A percentile compares a stretch with the other conserved stretches of the same genome.
Evolutionary conservation across 176 grass and related monocot genomes (phyloP).

Genomic region (Paspalum notatum): DNA sequence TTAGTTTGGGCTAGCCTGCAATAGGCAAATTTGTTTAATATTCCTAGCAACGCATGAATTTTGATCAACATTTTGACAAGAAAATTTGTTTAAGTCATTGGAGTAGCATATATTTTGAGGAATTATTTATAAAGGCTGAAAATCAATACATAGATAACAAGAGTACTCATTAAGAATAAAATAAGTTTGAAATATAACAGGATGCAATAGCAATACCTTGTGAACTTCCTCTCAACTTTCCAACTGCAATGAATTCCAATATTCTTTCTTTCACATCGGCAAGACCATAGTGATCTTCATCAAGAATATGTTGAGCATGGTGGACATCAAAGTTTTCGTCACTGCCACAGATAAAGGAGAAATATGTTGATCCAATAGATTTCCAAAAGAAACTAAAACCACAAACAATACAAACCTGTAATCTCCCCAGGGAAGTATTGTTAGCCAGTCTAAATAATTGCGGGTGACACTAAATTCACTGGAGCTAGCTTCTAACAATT

Average conservation of each 20-base stretch:
- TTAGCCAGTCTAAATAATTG: slow-evolving; percentile 99
- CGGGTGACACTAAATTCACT: slow-evolving; percentile 97
- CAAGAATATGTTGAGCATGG: slow-evolving; percentile 91
- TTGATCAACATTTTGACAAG: no score
- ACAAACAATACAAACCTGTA: slow-evolving; percentile 68
- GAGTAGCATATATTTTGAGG: not conserved
- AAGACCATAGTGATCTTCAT: slow-evolving; percentile 98
- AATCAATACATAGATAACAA: slow-evolving; percentile 1
- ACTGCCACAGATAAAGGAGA: slow-evolving; percentile 52
- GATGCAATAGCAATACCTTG: slow-evolving; percentile 63
- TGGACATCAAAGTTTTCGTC: slow-evolving; percentile 95
- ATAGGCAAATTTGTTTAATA: no score
- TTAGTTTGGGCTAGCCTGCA: no score
- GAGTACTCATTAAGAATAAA: not conserved
- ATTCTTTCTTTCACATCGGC: slow-evolving; percentile 98
- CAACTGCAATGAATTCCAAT: slow-evolving; percentile 97
- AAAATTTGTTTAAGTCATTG: no score
- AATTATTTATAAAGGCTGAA: not conserved
- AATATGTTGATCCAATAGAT: not conserved
- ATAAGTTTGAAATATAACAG: slow-evolving; percentile 5
- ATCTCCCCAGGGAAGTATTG: slow-evolving; percentile 91
- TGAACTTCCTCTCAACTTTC: slow-evolving; percentile 91
- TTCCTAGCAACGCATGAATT: no score
- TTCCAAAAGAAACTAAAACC: slow-evolving; percentile 20
- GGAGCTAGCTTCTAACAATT: slow-evolving; percentile 87